Conservation (phyloP, 352 stramenopile species). For the Pythium coloratum region DNA sequence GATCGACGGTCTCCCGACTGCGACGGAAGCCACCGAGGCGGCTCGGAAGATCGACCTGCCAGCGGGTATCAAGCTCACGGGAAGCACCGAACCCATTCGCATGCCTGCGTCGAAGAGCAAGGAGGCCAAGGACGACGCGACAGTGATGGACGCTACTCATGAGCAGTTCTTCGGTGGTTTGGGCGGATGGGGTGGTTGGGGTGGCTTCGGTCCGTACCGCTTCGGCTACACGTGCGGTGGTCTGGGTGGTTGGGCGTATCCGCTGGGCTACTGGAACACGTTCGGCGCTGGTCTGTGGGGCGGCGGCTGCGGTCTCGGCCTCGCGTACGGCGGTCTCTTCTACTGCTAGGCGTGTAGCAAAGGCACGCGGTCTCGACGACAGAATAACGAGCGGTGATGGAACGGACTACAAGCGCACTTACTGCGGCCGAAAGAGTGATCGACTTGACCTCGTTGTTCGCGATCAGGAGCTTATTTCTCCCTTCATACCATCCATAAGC, state of each 20-base stretch:
- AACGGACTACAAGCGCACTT: too few relatives aligned
- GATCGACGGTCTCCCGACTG: too few relatives aligned
- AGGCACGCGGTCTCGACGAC: too few relatives aligned
- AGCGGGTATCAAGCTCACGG: neutral
- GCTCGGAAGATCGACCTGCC: neutral
- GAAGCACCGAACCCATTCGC: neutral
- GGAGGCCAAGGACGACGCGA: neutral
- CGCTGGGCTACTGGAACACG: conserved; percentile 24
- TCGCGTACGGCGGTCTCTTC: conserved; percentile 17
- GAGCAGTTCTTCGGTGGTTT: neutral
- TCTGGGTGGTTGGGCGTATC: conserved; percentile 13
- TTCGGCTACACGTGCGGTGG: conserved; percentile 15
- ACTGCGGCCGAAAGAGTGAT: too few relatives aligned
- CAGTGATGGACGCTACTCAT: neutral
- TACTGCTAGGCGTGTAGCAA: conserved; percentile 13
- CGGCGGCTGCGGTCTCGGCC: conserved; percentile 17
- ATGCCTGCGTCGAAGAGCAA: neutral
- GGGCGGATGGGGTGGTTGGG: conserved; percentile 5
- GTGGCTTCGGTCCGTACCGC: conserved; percentile 14
- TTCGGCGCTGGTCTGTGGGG: conserved; percentile 20
- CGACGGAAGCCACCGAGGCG: neutral
- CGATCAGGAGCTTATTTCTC: too few relatives aligned
- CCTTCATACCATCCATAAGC: too few relatives aligned
- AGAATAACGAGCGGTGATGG: too few relatives aligned
- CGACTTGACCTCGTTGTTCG: too few relatives aligned